phyloP scores from a whole-genome alignment of 1,139 yeast species.

The Yamadazyma siamensis region DNA sequence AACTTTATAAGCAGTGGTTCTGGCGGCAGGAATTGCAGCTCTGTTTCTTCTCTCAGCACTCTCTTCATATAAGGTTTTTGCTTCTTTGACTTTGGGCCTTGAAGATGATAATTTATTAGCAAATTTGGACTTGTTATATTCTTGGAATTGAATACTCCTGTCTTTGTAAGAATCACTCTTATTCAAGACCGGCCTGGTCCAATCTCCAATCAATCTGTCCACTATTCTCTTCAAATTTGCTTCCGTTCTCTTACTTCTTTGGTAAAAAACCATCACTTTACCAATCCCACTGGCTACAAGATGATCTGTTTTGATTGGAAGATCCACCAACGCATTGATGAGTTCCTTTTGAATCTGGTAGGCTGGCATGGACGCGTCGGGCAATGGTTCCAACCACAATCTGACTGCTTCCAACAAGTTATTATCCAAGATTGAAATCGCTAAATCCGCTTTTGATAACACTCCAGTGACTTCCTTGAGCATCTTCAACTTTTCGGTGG shows the following conservation, averaged over 20 bases:
- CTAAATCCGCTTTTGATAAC: constrained; percentile 76
- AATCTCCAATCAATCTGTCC: constrained; percentile 87
- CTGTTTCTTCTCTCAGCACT: constrained; percentile 90
- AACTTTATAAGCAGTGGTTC: constrained; percentile 83
- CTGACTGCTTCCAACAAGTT: constrained; percentile 90
- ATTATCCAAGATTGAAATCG: constrained; percentile 92
- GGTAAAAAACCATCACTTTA: constrained; percentile 89
- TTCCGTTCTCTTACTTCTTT: constrained; percentile 86
- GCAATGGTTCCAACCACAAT: constrained; percentile 96
- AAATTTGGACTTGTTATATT: constrained; percentile 61
- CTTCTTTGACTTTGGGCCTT: constrained; percentile 34
- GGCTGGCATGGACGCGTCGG: constrained; percentile 96
- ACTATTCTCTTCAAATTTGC: constrained; percentile 81
- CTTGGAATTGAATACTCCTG: constrained; percentile 67
- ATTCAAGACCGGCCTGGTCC: constrained; percentile 98
- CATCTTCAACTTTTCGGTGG: constrained; percentile 80
- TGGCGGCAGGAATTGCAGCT: constrained; percentile 90
- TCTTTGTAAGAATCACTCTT: constrained; percentile 94
- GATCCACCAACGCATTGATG: constrained; percentile 64
- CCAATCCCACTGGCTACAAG: constrained; percentile 93
- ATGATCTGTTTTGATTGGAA: constrained; percentile 95
- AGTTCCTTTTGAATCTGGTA: constrained; percentile 91
- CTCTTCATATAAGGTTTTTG: constrained; percentile 72
- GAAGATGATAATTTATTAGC: constrained; percentile 44
- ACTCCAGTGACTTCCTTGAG: constrained; percentile 76